Percentiles rank a stretch among this genome's conserved stretches.
phyloP scores from a whole-genome alignment of 2,329 filamentous ascomycete genomes.

The Stachybotrys chlorohalonatus region DNA sequence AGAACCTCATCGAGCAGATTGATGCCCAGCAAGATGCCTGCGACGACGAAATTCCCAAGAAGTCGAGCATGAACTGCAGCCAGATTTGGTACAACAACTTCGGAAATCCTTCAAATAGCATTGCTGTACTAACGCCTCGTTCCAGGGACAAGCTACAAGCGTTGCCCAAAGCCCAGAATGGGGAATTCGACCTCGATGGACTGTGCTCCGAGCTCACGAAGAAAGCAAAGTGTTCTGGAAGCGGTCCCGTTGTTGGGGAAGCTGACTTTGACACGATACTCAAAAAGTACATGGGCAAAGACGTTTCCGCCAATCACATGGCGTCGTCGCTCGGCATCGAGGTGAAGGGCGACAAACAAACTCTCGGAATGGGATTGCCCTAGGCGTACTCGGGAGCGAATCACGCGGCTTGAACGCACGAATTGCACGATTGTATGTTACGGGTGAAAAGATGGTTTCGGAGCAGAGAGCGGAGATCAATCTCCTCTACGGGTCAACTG shows the following conservation, averaged over 20 bases:
- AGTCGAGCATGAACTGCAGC: slow-evolving; percentile 68
- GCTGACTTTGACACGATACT: slow-evolving; percentile 78
- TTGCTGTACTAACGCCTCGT: slow-evolving; percentile 27
- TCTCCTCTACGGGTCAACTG: background rate
- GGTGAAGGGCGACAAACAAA: slow-evolving; percentile 12
- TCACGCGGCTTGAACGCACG: background rate
- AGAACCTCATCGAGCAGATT: slow-evolving; percentile 68
- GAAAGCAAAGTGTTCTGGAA: slow-evolving; percentile 92
- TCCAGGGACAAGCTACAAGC: slow-evolving; percentile 80
- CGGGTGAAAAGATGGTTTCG: background rate
- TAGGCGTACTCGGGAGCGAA: background rate
- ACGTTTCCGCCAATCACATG: slow-evolving; percentile 22
- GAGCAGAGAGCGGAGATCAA: background rate
- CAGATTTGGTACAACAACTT: slow-evolving; percentile 73
- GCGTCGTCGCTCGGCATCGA: slow-evolving; percentile 53
- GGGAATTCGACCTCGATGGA: slow-evolving; percentile 88
- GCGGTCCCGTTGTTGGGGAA: slow-evolving; percentile 80
- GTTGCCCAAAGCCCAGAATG: slow-evolving; percentile 78
- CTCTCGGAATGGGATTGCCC: background rate
- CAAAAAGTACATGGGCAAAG: slow-evolving; percentile 49
- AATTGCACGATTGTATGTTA: background rate
- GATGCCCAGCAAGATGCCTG: slow-evolving; percentile 64
- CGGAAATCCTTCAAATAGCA: background rate
- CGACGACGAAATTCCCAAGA: slow-evolving; percentile 51
- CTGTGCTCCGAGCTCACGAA: slow-evolving; percentile 88